These are phyloP conservation scores for Penicillium herquei DNA, from an alignment of 495 filamentous ascomycete species.

Conservation along the genomic window DNA sequence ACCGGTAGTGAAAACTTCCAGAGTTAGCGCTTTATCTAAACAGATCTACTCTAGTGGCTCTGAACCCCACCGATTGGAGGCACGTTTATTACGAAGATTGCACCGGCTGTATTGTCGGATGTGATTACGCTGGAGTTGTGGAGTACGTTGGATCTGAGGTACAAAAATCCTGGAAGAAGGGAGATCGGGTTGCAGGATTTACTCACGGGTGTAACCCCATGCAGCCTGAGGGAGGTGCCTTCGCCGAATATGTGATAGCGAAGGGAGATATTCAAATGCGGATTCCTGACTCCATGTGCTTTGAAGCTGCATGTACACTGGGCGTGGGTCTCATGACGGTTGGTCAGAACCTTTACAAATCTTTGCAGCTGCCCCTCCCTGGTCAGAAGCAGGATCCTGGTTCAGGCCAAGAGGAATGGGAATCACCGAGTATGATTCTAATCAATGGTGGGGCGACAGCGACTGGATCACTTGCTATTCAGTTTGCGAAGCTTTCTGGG, in stretches of 20 bases:
- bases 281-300: conserved; percentile 48
- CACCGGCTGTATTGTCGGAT: not conserved
- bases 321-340: conserved; percentile 48
- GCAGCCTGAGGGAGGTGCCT: conserved; percentile 47
- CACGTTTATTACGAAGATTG: not conserved
- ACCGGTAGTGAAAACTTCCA: too few relatives aligned
- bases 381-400: too few relatives aligned
- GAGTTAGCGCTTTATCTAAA: too few relatives aligned
- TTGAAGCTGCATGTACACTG: conserved; percentile 50
- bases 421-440: not conserved
- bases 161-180: not conserved
- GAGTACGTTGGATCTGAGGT: not conserved
- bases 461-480: not conserved
- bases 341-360: conserved; percentile 23
- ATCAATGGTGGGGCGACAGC: not conserved
- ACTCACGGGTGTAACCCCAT: conserved; percentile 46
- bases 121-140: not conserved
- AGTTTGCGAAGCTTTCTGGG: not conserved
- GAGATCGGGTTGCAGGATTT: conserved; percentile 48
- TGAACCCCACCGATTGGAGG: not conserved
- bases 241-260: conserved; percentile 46
- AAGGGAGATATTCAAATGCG: conserved; percentile 47
- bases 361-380: conserved; percentile 14
- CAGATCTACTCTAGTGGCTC: too few relatives aligned
- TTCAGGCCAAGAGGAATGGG: not conserved